Conservation (phyloP, 177 flowering plant genomes). For the Telopea speciosissima region DNA sequence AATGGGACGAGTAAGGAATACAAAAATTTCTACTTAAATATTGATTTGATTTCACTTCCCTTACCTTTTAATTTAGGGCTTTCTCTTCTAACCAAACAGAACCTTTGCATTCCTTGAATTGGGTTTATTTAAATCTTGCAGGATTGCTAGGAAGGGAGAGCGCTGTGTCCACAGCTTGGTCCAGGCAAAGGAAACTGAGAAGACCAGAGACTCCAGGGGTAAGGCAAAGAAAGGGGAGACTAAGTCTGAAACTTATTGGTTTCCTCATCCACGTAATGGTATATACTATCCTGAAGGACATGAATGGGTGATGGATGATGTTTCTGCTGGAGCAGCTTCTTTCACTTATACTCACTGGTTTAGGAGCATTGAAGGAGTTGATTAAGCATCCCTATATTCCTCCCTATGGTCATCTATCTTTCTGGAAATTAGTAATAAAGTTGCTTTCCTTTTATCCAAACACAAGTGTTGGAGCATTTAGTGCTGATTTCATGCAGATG, state of each 20-base stretch:
- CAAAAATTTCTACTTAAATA: too few species aligned
- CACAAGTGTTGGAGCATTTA: too few species aligned
- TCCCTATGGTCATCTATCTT: background rate
- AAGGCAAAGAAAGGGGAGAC: conserved; percentile 2
- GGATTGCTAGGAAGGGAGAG: conserved; percentile 10
- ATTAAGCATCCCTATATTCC: conserved; percentile 24
- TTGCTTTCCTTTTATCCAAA: too few species aligned
- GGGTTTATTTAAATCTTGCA: background rate
- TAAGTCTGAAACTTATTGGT: conserved; percentile 27
- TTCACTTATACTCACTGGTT: conserved; percentile 43
- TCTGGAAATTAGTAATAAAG: too few species aligned
- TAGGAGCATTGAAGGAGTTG: conserved; percentile 55
- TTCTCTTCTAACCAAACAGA: too few species aligned
- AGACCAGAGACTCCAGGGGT: background rate
- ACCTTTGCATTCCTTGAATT: too few species aligned
- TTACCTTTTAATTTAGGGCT: too few species aligned
- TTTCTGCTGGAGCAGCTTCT: conserved; percentile 48
- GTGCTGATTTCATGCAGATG: too few species aligned
- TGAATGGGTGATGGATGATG: conserved; percentile 59
- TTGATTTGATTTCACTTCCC: too few species aligned
- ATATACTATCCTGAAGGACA: conserved; percentile 68
- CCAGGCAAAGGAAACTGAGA: background rate
- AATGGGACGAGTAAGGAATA: too few species aligned
- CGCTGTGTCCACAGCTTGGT: background rate
- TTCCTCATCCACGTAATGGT: conserved; percentile 67